Conservation (phyloP, 1,284 basidiomycete genomes). For the Xerocomus amazonicus region DNA sequence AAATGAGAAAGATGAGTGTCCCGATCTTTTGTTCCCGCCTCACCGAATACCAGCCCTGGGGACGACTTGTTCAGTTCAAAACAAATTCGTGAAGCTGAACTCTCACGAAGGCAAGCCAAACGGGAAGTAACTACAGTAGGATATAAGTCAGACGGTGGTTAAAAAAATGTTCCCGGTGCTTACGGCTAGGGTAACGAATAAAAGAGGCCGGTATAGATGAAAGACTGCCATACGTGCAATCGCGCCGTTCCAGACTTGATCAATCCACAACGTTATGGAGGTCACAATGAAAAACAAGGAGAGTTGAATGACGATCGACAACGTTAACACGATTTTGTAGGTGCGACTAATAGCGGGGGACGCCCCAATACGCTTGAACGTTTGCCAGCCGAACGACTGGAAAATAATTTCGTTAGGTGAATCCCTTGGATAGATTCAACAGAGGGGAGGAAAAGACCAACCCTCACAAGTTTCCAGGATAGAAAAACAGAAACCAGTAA, state of each 20-base stretch:
- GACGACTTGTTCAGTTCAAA: constrained; percentile 13
- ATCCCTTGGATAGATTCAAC: not conserved
- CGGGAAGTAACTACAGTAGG: constrained; percentile 51
- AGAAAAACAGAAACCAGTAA: constrained; percentile 59
- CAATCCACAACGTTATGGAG: constrained; percentile 70
- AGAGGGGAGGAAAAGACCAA: constrained; percentile 22
- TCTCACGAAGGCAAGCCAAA: constrained; percentile 62
- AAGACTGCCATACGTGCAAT: constrained; percentile 51
- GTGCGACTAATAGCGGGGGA: constrained; percentile 67
- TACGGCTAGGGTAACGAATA: constrained; percentile 57
- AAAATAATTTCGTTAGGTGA: not conserved
- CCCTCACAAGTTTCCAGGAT: constrained; percentile 74
- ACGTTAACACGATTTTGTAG: constrained; percentile 66
- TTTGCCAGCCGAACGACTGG: constrained; percentile 77
- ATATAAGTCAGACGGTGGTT: constrained; percentile 10
- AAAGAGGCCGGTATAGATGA: constrained; percentile 51
- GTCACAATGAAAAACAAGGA: constrained; percentile 72
- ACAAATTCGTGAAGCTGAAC: not conserved
- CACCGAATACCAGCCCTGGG: constrained; percentile 69
- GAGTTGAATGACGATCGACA: constrained; percentile 72
- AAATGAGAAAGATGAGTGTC: constrained; percentile 59
- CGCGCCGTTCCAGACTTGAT: constrained; percentile 65
- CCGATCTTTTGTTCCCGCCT: constrained; percentile 58
- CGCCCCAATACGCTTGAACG: constrained; percentile 81
- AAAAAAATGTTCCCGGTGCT: constrained; percentile 25